These are phyloP conservation scores for Trichomonascaceae sp. DNA, from an alignment of 1,139 yeast species.

Conservation along the genomic window DNA sequence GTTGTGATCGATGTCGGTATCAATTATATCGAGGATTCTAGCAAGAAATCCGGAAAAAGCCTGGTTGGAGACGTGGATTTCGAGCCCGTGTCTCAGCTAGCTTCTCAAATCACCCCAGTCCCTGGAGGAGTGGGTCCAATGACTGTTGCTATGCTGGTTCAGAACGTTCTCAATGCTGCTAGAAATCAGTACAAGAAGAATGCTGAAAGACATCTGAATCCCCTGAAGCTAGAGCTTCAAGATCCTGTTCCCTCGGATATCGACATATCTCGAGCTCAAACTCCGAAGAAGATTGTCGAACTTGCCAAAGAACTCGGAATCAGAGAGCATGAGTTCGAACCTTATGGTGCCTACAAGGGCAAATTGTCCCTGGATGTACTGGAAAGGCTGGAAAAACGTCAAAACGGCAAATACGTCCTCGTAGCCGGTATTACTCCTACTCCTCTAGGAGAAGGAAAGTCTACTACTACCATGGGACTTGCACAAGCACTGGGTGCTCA, in stretches of 20 bases:
- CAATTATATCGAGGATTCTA: constrained; percentile 71
- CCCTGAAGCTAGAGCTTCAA: constrained; percentile 59
- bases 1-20: constrained; percentile 95
- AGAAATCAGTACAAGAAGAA: constrained; percentile 36
- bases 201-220: constrained; percentile 35
- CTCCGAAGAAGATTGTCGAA: constrained; percentile 73
- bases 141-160: constrained; percentile 94
- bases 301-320: constrained; percentile 84
- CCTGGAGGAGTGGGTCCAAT: constrained; percentile 99
- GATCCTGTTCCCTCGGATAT: constrained; percentile 94
- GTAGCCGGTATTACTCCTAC: constrained; percentile 99
- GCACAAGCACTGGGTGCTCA: constrained; percentile 99
- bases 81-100: constrained; percentile 57
- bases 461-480: constrained; percentile 93
- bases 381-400: constrained; percentile 59
- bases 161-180: constrained; percentile 81
- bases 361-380: constrained; percentile 73
- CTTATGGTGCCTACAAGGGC: constrained; percentile 86
- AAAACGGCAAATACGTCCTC: constrained; percentile 81
- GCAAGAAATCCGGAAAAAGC: constrained; percentile 76
- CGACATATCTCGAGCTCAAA: constrained; percentile 84
- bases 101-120: constrained; percentile 86
- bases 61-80: constrained; percentile 94
- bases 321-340: constrained; percentile 75
- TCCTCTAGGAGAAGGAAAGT: constrained; percentile 96